Evolutionary conservation across 75 land plant species (phyloP).

Genomic region (Selaginella moellendorffii): DNA sequence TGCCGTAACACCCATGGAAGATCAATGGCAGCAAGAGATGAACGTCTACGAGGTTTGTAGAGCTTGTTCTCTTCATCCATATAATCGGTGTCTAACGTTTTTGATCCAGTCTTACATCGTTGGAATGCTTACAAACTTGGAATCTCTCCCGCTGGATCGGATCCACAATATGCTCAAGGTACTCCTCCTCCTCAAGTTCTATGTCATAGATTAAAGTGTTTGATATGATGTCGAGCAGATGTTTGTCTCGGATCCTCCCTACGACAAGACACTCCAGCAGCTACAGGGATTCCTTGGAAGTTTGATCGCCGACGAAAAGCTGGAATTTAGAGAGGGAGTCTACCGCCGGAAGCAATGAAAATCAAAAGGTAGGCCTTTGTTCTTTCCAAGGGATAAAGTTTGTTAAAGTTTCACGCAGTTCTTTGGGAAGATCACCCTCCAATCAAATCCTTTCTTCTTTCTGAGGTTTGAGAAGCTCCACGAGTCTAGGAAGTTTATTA

Average conservation of each 20-base stretch:
- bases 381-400: too few species aligned
- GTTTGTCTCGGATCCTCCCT: constrained; percentile 74
- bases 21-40: constrained; percentile 81
- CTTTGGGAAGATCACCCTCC: too few species aligned
- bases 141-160: constrained; percentile 73
- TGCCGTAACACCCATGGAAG: constrained; percentile 73
- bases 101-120: constrained; percentile 77
- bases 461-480: too few species aligned
- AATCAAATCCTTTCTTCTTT: too few species aligned
- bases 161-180: constrained; percentile 92
- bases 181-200: too few species aligned
- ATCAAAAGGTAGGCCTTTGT: too few species aligned
- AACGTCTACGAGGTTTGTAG: constrained; percentile 59
- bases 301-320: constrained; percentile 66
- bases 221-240: constrained; percentile 50
- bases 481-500: too few species aligned
- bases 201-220: too few species aligned
- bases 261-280: constrained; percentile 83
- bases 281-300: constrained; percentile 71
- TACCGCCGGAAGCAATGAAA: constrained; percentile 53
- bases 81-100: too few species aligned
- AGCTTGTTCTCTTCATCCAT: background rate
- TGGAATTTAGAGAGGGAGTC: constrained; percentile 66
- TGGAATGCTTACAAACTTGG: constrained; percentile 92
- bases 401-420: too few species aligned